Evolutionary conservation across 768 basidiomycete genomes (phyloP).

Genomic region (Leucosporidium creatinivorum): DNA sequence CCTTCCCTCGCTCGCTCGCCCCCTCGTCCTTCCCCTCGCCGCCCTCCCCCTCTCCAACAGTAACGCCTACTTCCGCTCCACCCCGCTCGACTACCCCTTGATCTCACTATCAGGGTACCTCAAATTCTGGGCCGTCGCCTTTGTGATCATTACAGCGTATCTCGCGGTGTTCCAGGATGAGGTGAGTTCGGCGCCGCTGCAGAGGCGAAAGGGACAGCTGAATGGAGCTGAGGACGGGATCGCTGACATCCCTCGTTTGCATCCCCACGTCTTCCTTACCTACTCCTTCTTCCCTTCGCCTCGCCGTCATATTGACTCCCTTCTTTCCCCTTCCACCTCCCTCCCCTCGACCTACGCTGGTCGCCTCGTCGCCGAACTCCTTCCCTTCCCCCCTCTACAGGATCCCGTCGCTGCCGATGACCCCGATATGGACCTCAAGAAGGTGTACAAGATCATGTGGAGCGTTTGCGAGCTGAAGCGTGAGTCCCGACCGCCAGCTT

Average conservation of each 20-base stretch:
- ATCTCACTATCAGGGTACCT: constrained; percentile 67
- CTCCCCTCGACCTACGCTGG: no score
- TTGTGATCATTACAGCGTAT: constrained; percentile 79
- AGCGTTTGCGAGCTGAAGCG: constrained; percentile 82
- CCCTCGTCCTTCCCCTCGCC: constrained; percentile 83
- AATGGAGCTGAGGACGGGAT: no score
- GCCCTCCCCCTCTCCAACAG: constrained; percentile 84
- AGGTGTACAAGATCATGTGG: constrained; percentile 93
- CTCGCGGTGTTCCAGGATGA: constrained; percentile 81
- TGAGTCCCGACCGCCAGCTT: constrained; percentile 44
- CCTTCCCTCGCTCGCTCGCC: constrained; percentile 39
- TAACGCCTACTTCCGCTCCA: constrained; percentile 47
- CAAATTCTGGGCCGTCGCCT: constrained; percentile 74
- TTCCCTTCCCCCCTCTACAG: constrained; percentile 42
- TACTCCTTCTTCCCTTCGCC: no score
- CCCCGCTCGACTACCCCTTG: constrained; percentile 44
- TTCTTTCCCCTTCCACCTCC: no score
- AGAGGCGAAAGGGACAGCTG: no score
- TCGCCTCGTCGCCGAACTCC: background rate
- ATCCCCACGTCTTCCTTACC: no score
- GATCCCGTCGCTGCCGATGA: constrained; percentile 66
- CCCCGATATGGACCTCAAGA: constrained; percentile 79
- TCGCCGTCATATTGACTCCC: background rate
- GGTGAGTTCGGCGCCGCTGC: constrained; percentile 47
- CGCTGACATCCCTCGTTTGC: no score